phyloP scores from a whole-genome alignment of 306 rosid genomes.

The Lathyrus sativus region DNA sequence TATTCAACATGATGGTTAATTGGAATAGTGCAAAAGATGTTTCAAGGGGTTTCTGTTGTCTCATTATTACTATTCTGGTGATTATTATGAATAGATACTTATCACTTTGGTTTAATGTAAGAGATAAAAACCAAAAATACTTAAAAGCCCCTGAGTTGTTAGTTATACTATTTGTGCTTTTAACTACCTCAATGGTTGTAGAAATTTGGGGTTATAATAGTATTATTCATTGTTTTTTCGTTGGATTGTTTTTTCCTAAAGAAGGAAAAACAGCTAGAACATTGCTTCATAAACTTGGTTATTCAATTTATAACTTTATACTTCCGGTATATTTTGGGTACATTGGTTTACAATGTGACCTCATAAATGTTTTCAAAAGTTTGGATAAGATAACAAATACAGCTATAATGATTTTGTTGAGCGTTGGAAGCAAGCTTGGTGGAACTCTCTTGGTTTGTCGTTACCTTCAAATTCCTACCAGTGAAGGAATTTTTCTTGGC shows the following conservation, averaged over 20 bases:
- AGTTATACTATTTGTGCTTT: constrained; percentile 55
- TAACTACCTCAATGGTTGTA: constrained; percentile 58
- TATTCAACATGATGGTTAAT: constrained; percentile 55
- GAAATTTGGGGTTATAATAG: constrained; percentile 66
- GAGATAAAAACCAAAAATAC: constrained; percentile 65
- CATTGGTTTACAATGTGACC: constrained; percentile 76
- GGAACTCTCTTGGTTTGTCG: constrained; percentile 70
- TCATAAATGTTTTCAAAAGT: constrained; percentile 35
- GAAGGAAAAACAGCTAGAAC: constrained; percentile 91
- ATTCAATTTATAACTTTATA: constrained; percentile 75
- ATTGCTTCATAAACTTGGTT: constrained; percentile 66
- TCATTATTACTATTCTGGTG: not conserved
- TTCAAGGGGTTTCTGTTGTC: constrained; percentile 29
- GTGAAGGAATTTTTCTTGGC: constrained; percentile 77
- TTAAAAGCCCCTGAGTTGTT: constrained; percentile 69
- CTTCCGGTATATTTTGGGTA: constrained; percentile 89
- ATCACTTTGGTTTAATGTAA: constrained; percentile 66
- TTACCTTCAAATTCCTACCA: constrained; percentile 66
- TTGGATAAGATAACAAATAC: constrained; percentile 27
- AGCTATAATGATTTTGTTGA: constrained; percentile 55
- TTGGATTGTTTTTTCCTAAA: constrained; percentile 72
- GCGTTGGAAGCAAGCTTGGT: constrained; percentile 71
- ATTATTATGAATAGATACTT: constrained; percentile 48
- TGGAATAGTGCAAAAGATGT: not conserved
- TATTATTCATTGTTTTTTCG: constrained; percentile 55